These are phyloP conservation scores for Neofusicoccum ribis DNA, from an alignment of 2,329 filamentous ascomycete species.

Conservation along the genomic window DNA sequence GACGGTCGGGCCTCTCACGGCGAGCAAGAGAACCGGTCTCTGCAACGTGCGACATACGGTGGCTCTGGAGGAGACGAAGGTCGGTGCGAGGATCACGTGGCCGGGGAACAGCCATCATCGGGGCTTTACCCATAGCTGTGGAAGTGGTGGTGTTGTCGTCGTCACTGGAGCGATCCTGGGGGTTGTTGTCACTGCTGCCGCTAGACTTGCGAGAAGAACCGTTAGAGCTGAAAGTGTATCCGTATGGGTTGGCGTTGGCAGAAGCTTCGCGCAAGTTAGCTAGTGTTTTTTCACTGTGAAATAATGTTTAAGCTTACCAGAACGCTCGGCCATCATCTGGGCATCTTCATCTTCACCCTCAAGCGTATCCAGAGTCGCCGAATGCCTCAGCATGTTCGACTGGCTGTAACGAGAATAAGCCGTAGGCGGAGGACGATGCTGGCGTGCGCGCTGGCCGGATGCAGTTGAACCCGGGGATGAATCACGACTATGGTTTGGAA, in stretches of 20 bases:
- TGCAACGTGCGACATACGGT: slow-evolving; percentile 51
- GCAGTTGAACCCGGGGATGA: slow-evolving; percentile 20
- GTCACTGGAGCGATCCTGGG: background rate
- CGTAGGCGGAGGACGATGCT: slow-evolving; percentile 34
- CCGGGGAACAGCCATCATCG: slow-evolving; percentile 28
- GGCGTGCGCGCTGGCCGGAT: slow-evolving; percentile 20
- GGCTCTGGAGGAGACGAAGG: slow-evolving; percentile 43
- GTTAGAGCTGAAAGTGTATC: background rate
- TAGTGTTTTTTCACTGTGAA: too few species aligned
- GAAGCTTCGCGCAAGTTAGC: background rate
- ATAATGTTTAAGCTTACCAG: background rate
- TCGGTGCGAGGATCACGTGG: slow-evolving; percentile 17
- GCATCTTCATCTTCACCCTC: slow-evolving; percentile 25
- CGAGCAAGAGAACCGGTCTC: slow-evolving; percentile 52
- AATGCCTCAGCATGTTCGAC: slow-evolving; percentile 34
- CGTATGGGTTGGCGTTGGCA: background rate
- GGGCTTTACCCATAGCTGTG: background rate
- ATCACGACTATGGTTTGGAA: slow-evolving; percentile 32
- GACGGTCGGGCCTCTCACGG: slow-evolving; percentile 32
- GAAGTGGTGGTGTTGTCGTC: background rate
- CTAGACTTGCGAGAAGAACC: slow-evolving; percentile 17
- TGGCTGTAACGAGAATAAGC: slow-evolving; percentile 41
- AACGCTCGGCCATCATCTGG: background rate
- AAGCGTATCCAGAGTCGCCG: slow-evolving; percentile 34
- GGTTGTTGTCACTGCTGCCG: slow-evolving; percentile 13